Conservation (phyloP, 2,329 filamentous ascomycete species). For the Ceratocystis cacaofunesta region DNA sequence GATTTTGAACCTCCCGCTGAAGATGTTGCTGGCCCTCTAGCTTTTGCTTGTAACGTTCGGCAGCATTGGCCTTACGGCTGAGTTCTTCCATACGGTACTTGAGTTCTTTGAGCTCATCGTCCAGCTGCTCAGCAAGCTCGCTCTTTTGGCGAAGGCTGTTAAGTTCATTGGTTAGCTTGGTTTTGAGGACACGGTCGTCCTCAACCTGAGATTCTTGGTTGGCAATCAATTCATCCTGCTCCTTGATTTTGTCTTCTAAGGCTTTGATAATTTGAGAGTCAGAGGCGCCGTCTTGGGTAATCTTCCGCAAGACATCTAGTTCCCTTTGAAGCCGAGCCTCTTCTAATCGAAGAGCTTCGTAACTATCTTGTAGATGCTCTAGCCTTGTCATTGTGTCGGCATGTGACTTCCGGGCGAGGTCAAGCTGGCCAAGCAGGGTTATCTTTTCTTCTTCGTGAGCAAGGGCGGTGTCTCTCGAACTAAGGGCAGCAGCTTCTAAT, state of each 20-base stretch:
- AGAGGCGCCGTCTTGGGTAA: conserved; percentile 37
- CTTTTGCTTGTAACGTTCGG: conserved; percentile 48
- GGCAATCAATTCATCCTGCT: conserved; percentile 58
- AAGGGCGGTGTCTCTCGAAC: conserved; percentile 38
- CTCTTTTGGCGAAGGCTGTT: conserved; percentile 32
- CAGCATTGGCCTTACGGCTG: conserved; percentile 47
- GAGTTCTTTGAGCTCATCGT: conserved; percentile 46
- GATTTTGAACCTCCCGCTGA: conserved; percentile 39
- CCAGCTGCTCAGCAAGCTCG: conserved; percentile 35
- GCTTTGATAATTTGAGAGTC: conserved; percentile 37
- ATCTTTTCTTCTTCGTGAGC: conserved; percentile 42
- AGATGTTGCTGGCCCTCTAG: conserved; percentile 40
- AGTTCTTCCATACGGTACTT: conserved; percentile 44
- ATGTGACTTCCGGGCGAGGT: conserved; percentile 39
- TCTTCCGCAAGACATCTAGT: conserved; percentile 34
- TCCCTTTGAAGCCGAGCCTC: conserved; percentile 43
- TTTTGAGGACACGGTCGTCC: conserved; percentile 32
- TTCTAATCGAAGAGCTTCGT: conserved; percentile 51
- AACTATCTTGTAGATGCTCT: conserved; percentile 43
- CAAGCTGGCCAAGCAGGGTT: conserved; percentile 35
- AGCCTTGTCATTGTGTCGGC: conserved; percentile 45
- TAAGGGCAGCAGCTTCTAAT: conserved; percentile 26
- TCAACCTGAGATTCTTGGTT: conserved; percentile 53
- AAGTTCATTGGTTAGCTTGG: conserved; percentile 35
- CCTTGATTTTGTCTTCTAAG: conserved; percentile 42